These are phyloP conservation scores for Teratosphaeria viscida DNA, from an alignment of 2,329 filamentous ascomycete genomes.

Conservation along the genomic window DNA sequence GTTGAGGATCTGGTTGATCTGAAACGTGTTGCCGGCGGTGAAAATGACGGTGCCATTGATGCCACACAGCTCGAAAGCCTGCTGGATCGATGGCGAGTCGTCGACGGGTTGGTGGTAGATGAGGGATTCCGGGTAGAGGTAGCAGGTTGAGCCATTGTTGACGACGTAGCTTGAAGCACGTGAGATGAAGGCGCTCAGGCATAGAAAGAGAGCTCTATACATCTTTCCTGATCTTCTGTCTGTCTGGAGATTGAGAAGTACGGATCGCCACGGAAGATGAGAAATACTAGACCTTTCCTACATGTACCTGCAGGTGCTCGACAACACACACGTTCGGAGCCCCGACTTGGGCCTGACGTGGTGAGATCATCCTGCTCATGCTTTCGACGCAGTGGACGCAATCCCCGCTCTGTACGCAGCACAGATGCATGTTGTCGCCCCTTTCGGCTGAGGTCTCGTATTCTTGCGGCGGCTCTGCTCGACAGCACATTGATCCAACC, in stretches of 20 bases:
- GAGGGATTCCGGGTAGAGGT: constrained; percentile 3
- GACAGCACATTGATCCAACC: not conserved
- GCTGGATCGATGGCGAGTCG: constrained; percentile 38
- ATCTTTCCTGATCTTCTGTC: not conserved
- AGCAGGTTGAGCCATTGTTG: constrained; percentile 4
- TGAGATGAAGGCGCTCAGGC: not conserved
- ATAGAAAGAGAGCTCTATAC: not conserved
- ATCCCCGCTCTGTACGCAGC: not conserved
- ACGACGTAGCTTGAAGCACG: constrained; percentile 1
- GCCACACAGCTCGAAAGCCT: constrained; percentile 41
- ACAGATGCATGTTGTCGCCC: not conserved
- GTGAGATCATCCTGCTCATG: not conserved
- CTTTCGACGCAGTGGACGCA: not conserved
- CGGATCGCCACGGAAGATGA: not conserved
- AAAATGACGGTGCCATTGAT: constrained; percentile 40
- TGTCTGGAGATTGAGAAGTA: not conserved
- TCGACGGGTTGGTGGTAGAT: constrained; percentile 22
- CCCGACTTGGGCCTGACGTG: not conserved
- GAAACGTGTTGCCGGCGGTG: constrained; percentile 35
- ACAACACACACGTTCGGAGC: not conserved
- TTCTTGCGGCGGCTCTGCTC: not conserved
- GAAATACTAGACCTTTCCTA: not conserved
- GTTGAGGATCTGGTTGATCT: constrained; percentile 41
- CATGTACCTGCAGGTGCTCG: not conserved
- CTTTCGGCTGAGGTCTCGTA: not conserved